These are phyloP conservation scores for Candida glaebosa DNA, from an alignment of 805 yeast genomes.

Conservation along the genomic window DNA sequence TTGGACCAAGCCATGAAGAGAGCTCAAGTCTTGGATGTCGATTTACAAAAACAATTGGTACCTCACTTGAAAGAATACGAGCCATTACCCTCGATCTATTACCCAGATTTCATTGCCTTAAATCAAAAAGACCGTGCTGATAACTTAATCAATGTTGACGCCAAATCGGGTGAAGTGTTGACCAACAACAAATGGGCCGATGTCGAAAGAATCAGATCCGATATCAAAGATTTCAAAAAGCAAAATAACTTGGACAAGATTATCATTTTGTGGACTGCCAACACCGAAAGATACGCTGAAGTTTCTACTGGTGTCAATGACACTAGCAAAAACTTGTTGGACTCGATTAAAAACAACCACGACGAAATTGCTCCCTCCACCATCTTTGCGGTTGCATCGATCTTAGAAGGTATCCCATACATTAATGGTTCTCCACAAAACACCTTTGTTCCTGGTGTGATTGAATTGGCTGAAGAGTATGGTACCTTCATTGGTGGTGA, in stretches of 20 bases:
- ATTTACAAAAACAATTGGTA: slow-evolving; percentile 72
- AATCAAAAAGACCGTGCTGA: slow-evolving; percentile 92
- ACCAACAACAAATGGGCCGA: slow-evolving; percentile 79
- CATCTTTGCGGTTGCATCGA: slow-evolving; percentile 90
- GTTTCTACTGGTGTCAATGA: slow-evolving; percentile 79
- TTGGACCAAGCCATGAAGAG: slow-evolving; percentile 78
- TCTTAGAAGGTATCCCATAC: slow-evolving; percentile 83
- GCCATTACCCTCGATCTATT: slow-evolving; percentile 85
- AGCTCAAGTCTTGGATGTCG: slow-evolving; percentile 82
- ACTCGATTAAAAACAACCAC: slow-evolving; percentile 73
- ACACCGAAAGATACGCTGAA: slow-evolving; percentile 90
- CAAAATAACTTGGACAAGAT: slow-evolving; percentile 78
- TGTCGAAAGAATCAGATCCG: slow-evolving; percentile 80
- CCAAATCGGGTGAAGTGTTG: slow-evolving; percentile 43
- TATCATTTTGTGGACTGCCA: slow-evolving; percentile 93
- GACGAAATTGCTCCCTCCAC: slow-evolving; percentile 88
- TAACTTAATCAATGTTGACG: slow-evolving; percentile 65
- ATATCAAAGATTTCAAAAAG: slow-evolving; percentile 73
- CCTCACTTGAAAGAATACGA: slow-evolving; percentile 56
- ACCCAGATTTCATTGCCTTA: slow-evolving; percentile 95
- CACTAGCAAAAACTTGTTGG: slow-evolving; percentile 74
- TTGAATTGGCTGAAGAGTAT: slow-evolving; percentile 80
- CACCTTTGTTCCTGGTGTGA: slow-evolving; percentile 93
- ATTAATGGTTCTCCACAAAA: slow-evolving; percentile 97
- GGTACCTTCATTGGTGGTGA: slow-evolving; percentile 89